Percentiles rank a stretch among this genome's conserved stretches.
phyloP scores from a whole-genome alignment of 805 yeast species.

The Starmerella stellata region DNA sequence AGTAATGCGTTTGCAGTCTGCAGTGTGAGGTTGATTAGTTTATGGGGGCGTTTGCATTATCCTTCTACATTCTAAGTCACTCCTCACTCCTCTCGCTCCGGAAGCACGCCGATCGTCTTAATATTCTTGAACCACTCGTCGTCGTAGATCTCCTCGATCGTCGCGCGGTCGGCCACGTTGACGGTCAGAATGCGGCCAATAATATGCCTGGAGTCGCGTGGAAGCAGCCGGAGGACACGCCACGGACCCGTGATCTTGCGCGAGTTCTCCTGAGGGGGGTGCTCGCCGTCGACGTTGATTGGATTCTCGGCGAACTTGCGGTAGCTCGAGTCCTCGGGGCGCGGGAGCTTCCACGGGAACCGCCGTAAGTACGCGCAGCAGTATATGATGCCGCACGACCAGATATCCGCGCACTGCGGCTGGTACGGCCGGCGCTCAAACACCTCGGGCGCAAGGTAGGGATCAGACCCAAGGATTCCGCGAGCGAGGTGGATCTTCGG shows the following conservation, averaged over 20 bases:
- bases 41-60: too few relatives aligned
- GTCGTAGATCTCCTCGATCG: slow-evolving; percentile 36
- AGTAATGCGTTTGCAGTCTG: too few relatives aligned
- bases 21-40: too few relatives aligned
- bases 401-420: slow-evolving; percentile 73
- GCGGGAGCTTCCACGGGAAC: slow-evolving; percentile 95
- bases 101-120: slow-evolving; percentile 19
- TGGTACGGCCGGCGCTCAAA: slow-evolving; percentile 44
- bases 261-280: slow-evolving; percentile 15
- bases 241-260: slow-evolving; percentile 44
- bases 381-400: slow-evolving; percentile 85
- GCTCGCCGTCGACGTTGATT: slow-evolving; percentile 15
- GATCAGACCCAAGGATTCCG: slow-evolving; percentile 91
- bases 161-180: slow-evolving; percentile 38
- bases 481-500: slow-evolving; percentile 42
- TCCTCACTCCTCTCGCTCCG: slow-evolving; percentile 2
- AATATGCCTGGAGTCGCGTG: slow-evolving; percentile 42
- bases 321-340: slow-evolving; percentile 53
- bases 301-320: slow-evolving; percentile 33
- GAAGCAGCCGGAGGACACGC: slow-evolving; percentile 52
- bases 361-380: slow-evolving; percentile 76
- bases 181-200: slow-evolving; percentile 49
- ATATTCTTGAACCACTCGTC: slow-evolving; percentile 45
- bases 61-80: too few relatives aligned
- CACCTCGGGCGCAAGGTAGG: slow-evolving; percentile 88